Evolutionary conservation across 495 filamentous ascomycete species (phyloP), one percentile per base, ranked within the genome.

Genomic region (Trichoderma virens): DNA sequence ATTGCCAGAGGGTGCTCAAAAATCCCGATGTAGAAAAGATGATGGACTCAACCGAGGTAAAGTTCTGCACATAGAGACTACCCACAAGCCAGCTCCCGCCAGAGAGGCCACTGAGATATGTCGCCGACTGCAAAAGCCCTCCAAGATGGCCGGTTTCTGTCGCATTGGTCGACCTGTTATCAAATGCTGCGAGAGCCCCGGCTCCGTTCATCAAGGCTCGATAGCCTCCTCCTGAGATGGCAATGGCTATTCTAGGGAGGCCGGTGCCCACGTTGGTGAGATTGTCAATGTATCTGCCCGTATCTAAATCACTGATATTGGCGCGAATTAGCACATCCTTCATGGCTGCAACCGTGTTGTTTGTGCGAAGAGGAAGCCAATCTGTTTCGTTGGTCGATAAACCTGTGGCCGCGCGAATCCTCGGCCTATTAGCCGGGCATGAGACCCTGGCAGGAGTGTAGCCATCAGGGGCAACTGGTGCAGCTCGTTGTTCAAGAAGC

Each of bases 41-140:
- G 2, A 64, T 45, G 32, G 45, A 34, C 34, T 83, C 71, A 43
- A 97, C 82, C 18, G 85, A 87, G 34, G 88, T 89, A 76, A 93
- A 98, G 75, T 97, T 98, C 78, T 97, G 97, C 65, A 88, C 79
- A 68, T 85, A 93, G n/a, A 98, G 82, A 28, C 88, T 92, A 3
- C 90, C 90, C 8, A 97, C 84, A 8, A 97, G 76, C 93, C 93
- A 98, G 14, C 86, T 84, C 61, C 93, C 94, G 41, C 93, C 93
- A 18, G 89, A 93, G n/a, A 97, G 79, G 32, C 91, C 93, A 20
- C 91, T 80, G 14, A 97, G 67, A 72, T 98, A 98, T 0, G 92
- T 97, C 2, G 88, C 75, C 0, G 89, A 81, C 78, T 98, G 93
- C 38, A 97, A 78, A 61, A 97, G 74, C 14, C 93, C 93, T 64